Base-by-base conservation (phyloP, 2,329 filamentous ascomycete species). In the Phoma sp. region DNA sequence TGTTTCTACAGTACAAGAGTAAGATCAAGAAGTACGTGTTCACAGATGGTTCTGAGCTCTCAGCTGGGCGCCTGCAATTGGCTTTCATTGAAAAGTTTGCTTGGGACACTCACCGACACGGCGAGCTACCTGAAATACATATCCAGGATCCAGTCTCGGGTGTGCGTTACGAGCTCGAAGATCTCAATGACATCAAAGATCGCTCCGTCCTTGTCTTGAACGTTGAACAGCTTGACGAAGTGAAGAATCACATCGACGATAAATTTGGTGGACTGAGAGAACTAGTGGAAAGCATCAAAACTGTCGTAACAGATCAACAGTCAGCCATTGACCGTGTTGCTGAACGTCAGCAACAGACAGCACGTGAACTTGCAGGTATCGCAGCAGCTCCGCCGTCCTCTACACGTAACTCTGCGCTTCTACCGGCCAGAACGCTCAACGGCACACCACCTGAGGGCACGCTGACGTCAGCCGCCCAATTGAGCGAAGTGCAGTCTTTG, bases 61-160 rank as follows among this genome's bases (percentile, higher is more conserved):
- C 91, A 2, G 88, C 97, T 55, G 92, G 92, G 1, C 86, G 93
- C 23, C 77, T 99, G 53, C 93, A 99, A 73, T 83, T 99, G 25
- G 93, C 95, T 0, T 99, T 99, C 66, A 99, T 99, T 65, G 95
- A 99, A 65, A 99, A 97, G 72, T 99, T 99, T 71, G 95, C 93
- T 0, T 99, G 96, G 93, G 98, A 96, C 66, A 97, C 93, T 0
- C 93, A 98, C 65, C 89, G 91, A 57, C 96, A 97, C 67, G 95
- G 95, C 7, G 95, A 99, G 71, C 78, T 99, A 40, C 95, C 95
- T 0, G 95, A 99, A 66, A 98, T 99, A 13, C 97, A 99, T 73
- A 95, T 99, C 13, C 95, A 99, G 73, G 95, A 99, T 72, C 89
- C 93, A 0, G 84, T 97, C 2, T 98, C 95, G 7, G 95, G 95